Evolutionary conservation across 441 rosid species (phyloP).

Genomic region (Arabidopsis hybrid): DNA sequence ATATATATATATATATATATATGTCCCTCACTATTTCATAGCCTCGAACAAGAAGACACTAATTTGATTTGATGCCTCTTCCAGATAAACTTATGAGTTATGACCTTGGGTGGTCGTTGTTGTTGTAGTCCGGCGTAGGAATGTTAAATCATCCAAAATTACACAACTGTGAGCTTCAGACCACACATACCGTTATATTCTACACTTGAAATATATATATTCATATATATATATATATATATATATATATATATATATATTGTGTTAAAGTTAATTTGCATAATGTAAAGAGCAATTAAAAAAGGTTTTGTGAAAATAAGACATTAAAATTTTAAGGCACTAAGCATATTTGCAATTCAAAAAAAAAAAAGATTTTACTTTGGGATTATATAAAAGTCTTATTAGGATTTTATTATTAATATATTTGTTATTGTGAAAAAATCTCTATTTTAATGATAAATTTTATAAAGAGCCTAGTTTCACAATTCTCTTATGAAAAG

Average conservation of each 20-base stretch:
- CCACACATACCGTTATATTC: slow-evolving; percentile 5
- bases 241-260: neutral
- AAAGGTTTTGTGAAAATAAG: neutral
- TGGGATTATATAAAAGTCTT: neutral
- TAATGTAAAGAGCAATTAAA: neutral
- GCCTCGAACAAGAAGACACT: slow-evolving; percentile 21
- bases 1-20: too few relatives aligned
- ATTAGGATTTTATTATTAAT: neutral
- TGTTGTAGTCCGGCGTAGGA: slow-evolving; percentile 9
- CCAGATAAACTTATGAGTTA: slow-evolving; percentile 13
- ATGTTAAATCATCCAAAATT: neutral
- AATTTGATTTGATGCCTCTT: slow-evolving; percentile 20
- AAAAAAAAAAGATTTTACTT: neutral
- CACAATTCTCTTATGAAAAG: neutral
- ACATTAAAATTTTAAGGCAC: neutral
- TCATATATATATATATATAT: neutral
- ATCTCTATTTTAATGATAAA: neutral
- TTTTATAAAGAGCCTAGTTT: neutral
- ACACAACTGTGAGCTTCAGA: neutral
- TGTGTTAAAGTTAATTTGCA: neutral
- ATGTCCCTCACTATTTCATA: slow-evolving; percentile 11
- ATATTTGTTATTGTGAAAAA: neutral
- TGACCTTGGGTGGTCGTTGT: slow-evolving; percentile 8
- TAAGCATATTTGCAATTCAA: neutral
- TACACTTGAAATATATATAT: neutral